Evolutionary conservation across 805 yeast genomes (phyloP), one percentile per base, ranked within the genome.

Genomic region (Suhomyces sp.): DNA sequence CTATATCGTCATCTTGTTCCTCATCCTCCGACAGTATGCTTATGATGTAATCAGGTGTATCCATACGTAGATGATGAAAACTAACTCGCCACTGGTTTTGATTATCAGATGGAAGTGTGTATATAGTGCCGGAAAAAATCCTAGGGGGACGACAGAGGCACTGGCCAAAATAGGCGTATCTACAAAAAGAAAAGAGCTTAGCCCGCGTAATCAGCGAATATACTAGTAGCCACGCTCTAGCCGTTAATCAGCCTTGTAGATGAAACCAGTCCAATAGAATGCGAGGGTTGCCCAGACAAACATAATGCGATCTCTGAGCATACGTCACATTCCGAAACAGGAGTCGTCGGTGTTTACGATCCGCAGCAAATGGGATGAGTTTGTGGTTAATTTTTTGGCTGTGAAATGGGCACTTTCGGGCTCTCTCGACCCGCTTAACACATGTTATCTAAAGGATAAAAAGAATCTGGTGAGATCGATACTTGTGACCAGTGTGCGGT

Each of bases 1-100:
- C 67, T 9, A 73, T 60, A 40, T 72, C 78, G 9, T 71, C 77
- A 19, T 62, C 68, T 0, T 23, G 58, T 23, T 62, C 67, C 22
- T 63, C 64, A 23, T 62, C 63, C 6, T 62, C 70, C 33, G 69
- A 65, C 17, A 49, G 47, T 9, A 51, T 44, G 27, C 38, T 44
- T 36, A 51, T 51, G 46, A 53, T 38, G 36, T 53, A 49, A 19
- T 49, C 53, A 9, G 53, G 55, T 42, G 54, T 44, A 9, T 51
- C 48, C 48, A 38, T 47, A 15, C 29, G 35, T 24, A 15, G 42
- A 17, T 38, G 42, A 17, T 17, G 23, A 38, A 19, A 19, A 17
- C 22, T 12, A n/a, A 5, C 22, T 38, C 7, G 24, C 24, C 42
- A 19, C 33, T 29, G 33, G 33, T 29, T 12, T 29, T 29, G 12